phyloP scores from a whole-genome alignment of 1,284 basidiomycete species.

The Fomitopsis betulina region DNA sequence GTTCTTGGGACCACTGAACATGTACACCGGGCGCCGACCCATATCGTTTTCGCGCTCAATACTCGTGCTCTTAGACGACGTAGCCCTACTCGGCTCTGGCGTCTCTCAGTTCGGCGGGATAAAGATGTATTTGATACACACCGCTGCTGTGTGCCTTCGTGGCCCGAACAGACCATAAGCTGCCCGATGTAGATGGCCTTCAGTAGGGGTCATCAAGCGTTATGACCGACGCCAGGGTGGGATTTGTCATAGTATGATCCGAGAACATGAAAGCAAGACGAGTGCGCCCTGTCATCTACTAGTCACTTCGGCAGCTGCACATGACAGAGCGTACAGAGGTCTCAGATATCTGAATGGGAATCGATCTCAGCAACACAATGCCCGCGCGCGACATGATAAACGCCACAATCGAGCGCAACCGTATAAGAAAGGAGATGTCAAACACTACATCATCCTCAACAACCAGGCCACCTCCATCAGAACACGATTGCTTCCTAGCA shows the following conservation, averaged over 20 bases:
- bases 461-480: background rate
- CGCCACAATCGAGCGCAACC: background rate
- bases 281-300: background rate
- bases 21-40: background rate
- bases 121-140: slow-evolving; percentile 1
- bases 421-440: slow-evolving; percentile 3
- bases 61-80: background rate
- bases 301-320: background rate
- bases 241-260: slow-evolving; percentile 2
- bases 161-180: background rate
- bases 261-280: background rate
- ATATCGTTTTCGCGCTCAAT: background rate
- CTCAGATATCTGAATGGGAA: background rate
- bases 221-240: background rate
- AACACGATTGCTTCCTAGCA: background rate
- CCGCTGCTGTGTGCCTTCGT: background rate
- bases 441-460: background rate
- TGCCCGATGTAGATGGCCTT: background rate
- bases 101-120: background rate
- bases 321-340: background rate
- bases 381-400: background rate
- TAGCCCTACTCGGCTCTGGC: background rate
- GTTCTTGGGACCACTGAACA: background rate
- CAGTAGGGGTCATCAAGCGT: background rate
- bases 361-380: background rate